Evolutionary conservation across 1,139 yeast genomes (phyloP), one percentile per base, ranked within the genome.

Genomic region (Hemisphaericaspora subhashii): DNA sequence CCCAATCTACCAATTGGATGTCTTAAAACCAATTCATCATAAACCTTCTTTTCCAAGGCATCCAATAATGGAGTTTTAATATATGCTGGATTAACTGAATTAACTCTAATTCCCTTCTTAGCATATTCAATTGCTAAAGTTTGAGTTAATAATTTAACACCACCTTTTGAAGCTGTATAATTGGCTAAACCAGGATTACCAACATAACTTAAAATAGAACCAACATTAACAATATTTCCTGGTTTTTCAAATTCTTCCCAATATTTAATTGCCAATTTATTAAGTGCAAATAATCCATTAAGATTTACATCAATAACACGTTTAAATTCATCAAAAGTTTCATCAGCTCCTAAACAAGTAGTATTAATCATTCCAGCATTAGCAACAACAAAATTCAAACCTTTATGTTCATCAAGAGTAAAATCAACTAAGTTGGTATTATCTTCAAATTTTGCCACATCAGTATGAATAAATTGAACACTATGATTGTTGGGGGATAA

Each of bases 311-410:
- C 80, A 45, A 86, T 69, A 40, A 85, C 81, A 53, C 74, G 75
- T 48, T 80, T 66, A 87, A 88, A 86, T 47, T 48, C 47, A 9
- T 77, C 77, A 60, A 60, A 62, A 2, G 50, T 57, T 32, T 68
- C 71, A 45, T 71, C 69, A 13, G 71, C 76, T 38, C 84, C 88
- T 41, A 80, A 69, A 23, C 90, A 95, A 14, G 79, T 77, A 25
- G 81, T 74, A 92, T 92, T 86, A 22, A 89, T 85, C 31, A 85
- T 79, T 45, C 96, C 96, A 17, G 96, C 96, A 60, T 88, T 88
- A 54, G 95, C 92, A 25, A 88, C 94, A 54, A 86, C 82, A 25
- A 83, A 72, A 56, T 87, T 94, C 75, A 61, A 86, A 84, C 51
- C 85, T 92, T 50, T 66, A 49, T 48, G 72, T 75, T 75, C 72